phyloP scores from a whole-genome alignment of 352 stramenopile species.

The Pythium utonaiense region DNA sequence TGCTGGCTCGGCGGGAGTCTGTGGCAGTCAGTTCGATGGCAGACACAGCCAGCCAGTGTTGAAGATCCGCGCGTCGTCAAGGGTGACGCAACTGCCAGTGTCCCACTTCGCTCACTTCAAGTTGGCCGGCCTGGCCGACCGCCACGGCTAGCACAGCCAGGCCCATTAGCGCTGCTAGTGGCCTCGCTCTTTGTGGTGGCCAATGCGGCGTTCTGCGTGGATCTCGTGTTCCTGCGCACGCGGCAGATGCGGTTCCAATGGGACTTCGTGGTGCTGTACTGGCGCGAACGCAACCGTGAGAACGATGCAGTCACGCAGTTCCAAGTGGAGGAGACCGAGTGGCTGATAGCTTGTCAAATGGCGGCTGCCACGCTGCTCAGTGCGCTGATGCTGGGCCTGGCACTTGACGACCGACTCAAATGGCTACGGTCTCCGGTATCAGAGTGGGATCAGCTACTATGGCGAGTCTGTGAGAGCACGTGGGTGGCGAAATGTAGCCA shows the following conservation, averaged over 20 bases:
- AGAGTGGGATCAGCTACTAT: conserved; percentile 43
- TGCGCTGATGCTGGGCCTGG: conserved; percentile 32
- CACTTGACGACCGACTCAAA: conserved; percentile 20
- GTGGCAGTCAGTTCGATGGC: not conserved
- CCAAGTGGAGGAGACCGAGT: conserved; percentile 43
- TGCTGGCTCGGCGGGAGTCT: conserved; percentile 31
- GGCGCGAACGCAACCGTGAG: conserved; percentile 29
- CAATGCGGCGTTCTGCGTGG: conserved; percentile 24
- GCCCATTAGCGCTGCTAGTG: conserved; percentile 5
- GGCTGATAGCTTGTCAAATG: conserved; percentile 34
- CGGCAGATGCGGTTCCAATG: conserved; percentile 52
- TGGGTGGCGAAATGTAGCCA: conserved; percentile 15
- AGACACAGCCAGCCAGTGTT: conserved; percentile 3
- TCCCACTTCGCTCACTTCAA: conserved; percentile 15
- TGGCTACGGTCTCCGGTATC: conserved; percentile 41
- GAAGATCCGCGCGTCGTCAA: conserved; percentile 1
- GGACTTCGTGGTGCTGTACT: conserved; percentile 43
- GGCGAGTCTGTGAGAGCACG: not conserved
- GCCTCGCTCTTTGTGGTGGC: conserved; percentile 15
- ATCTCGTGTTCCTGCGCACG: conserved; percentile 50
- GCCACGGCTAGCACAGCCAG: not conserved
- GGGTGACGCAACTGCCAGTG: not conserved
- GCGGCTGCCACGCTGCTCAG: conserved; percentile 28
- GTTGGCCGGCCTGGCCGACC: conserved; percentile 15
- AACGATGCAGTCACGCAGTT: conserved; percentile 32